phyloP scores from a whole-genome alignment of 495 filamentous ascomycete genomes.

The Talaromyces nanjingensis region DNA sequence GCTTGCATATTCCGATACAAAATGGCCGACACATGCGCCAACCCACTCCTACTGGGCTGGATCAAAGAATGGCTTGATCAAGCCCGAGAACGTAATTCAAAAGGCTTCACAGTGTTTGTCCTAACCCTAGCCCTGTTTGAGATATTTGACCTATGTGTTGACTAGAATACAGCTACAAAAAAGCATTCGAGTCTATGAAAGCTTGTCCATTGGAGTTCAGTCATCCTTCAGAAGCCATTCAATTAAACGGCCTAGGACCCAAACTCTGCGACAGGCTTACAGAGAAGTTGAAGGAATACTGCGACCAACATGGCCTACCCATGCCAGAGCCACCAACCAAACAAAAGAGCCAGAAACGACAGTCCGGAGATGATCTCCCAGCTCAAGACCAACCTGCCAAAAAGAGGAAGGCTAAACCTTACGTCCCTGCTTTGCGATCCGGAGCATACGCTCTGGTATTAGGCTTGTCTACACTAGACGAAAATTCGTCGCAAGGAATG shows the following conservation, averaged over 20 bases:
- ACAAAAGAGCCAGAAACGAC: constrained; percentile 33
- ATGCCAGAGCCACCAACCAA: constrained; percentile 54
- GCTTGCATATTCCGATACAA: background rate
- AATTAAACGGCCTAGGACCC: constrained; percentile 65
- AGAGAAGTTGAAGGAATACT: constrained; percentile 59
- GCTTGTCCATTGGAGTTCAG: constrained; percentile 65
- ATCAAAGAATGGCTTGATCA: constrained; percentile 76
- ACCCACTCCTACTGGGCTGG: constrained; percentile 69
- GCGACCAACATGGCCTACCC: constrained; percentile 60
- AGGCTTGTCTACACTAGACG: constrained; percentile 54
- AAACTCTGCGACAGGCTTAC: constrained; percentile 66
- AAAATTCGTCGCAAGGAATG: constrained; percentile 48
- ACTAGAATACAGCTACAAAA: constrained; percentile 51
- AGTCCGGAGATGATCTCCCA: constrained; percentile 31
- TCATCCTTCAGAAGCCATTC: constrained; percentile 67
- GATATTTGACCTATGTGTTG: constrained; percentile 10
- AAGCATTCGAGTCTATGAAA: constrained; percentile 76
- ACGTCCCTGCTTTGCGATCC: constrained; percentile 64
- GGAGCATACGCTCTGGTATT: constrained; percentile 70
- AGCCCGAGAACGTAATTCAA: constrained; percentile 63
- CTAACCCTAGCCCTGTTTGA: background rate
- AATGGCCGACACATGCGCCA: constrained; percentile 52
- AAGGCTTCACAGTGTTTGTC: constrained; percentile 54
- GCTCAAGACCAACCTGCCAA: constrained; percentile 45
- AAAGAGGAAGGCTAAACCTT: constrained; percentile 59